Percentiles rank a stretch among this genome's conserved stretches.
Conservation (phyloP, 352 stramenopile species). For the Pythium plurisporium region DNA sequence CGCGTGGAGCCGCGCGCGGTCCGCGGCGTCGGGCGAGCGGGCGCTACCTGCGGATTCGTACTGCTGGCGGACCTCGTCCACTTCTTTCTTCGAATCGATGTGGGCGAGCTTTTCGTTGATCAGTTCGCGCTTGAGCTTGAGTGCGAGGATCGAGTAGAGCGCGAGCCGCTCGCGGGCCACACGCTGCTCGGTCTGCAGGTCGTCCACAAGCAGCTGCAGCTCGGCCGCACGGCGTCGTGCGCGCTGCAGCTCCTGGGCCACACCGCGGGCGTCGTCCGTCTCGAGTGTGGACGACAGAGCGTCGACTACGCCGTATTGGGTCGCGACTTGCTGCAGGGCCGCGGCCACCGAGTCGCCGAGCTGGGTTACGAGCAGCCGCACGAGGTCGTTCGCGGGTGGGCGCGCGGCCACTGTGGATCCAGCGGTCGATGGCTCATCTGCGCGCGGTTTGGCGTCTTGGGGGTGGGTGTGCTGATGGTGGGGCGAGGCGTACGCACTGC, state of each 20-base stretch:
- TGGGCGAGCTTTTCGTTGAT: slow-evolving; percentile 73
- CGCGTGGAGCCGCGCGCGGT: not conserved
- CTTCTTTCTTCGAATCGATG: slow-evolving; percentile 65
- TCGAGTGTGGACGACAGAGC: not conserved
- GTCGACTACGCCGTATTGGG: slow-evolving; percentile 22
- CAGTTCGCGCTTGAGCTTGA: slow-evolving; percentile 71
- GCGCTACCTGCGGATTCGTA: slow-evolving; percentile 22
- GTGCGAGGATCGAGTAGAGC: slow-evolving; percentile 48
- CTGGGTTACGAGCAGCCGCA: slow-evolving; percentile 16
- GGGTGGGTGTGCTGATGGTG: no score
- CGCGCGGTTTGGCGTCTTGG: not conserved
- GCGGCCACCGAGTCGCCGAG: slow-evolving; percentile 16
- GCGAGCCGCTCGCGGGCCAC: slow-evolving; percentile 43
- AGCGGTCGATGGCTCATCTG: slow-evolving; percentile 12
- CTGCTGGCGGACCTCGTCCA: slow-evolving; percentile 41
- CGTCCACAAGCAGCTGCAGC: slow-evolving; percentile 36
- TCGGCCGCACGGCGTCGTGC: slow-evolving; percentile 18
- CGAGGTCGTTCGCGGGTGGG: not conserved
- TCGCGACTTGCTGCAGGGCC: slow-evolving; percentile 15
- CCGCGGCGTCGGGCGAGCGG: slow-evolving; percentile 21
- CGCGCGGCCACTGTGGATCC: not conserved
- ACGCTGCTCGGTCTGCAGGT: slow-evolving; percentile 53
- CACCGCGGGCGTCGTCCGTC: slow-evolving; percentile 2
- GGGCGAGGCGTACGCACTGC: not conserved
- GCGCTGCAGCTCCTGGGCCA: slow-evolving; percentile 26